These are phyloP conservation scores for Prunus campanulata DNA, from an alignment of 306 rosid genomes.

Conservation along the genomic window DNA sequence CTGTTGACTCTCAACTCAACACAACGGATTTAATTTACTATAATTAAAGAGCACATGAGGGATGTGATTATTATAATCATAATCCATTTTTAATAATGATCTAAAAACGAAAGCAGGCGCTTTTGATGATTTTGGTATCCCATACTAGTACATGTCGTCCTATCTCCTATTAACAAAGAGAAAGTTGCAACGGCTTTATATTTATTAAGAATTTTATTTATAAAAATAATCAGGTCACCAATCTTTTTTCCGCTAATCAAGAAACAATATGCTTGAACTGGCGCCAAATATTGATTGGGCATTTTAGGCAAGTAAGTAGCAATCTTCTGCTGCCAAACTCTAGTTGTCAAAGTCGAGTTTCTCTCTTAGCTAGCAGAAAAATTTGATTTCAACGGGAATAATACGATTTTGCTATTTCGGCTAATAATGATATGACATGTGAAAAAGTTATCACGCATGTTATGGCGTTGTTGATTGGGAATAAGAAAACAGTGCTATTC, in stretches of 20 bases:
- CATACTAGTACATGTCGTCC: background rate
- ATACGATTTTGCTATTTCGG: accelerated
- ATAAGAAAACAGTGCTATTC: accelerated
- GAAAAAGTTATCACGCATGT: too few species aligned
- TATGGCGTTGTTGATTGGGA: accelerated
- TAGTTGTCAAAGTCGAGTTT: conserved; percentile 10
- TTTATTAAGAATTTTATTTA: background rate
- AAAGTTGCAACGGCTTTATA: background rate
- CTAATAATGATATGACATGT: too few species aligned
- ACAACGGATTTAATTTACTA: background rate
- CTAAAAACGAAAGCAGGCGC: conserved; percentile 5
- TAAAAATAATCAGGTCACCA: background rate
- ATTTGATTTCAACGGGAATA: accelerated
- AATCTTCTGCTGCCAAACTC: background rate
- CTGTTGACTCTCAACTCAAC: conserved; percentile 20
- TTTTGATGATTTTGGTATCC: conserved; percentile 5
- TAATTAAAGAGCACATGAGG: conserved; percentile 20
- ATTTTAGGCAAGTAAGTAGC: background rate
- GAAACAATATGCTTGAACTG: conserved; percentile 7
- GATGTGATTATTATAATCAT: conserved; percentile 11
- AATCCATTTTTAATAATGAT: conserved; percentile 5
- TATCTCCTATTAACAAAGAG: background rate
- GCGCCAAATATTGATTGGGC: conserved; percentile 3
- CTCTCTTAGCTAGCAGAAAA: background rate
- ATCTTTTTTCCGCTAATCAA: conserved; percentile 25